phyloP scores from a whole-genome alignment of 768 basidiomycete species.

The Mrakia gelida region DNA sequence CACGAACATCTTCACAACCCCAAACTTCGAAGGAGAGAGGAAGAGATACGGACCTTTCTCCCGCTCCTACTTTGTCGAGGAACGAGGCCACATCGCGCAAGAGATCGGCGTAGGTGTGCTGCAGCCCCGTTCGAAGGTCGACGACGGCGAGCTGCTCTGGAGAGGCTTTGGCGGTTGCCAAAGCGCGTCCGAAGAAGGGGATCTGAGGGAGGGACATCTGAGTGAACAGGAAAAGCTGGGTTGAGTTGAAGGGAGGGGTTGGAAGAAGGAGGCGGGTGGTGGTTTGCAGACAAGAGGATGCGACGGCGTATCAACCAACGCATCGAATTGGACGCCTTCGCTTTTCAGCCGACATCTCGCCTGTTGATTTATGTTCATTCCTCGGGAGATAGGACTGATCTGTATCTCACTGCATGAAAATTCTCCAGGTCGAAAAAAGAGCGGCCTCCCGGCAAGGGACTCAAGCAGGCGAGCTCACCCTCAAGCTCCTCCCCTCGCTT shows the following conservation, averaged over 20 bases:
- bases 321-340: neutral
- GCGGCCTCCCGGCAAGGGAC: neutral
- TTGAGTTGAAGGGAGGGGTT: neutral
- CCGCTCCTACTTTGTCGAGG: neutral
- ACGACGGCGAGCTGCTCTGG: slow-evolving; percentile 21
- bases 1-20: neutral
- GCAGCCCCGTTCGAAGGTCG: slow-evolving; percentile 13
- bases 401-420: neutral
- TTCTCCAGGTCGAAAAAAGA: neutral
- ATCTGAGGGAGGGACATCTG: slow-evolving; percentile 18
- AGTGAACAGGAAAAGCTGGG: neutral
- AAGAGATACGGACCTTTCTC: neutral
- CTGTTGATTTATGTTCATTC: neutral
- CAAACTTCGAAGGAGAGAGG: neutral
- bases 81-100: slow-evolving; percentile 25
- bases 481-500: neutral
- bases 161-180: neutral
- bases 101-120: slow-evolving; percentile 22
- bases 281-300: neutral
- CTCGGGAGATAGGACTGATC: neutral
- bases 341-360: neutral
- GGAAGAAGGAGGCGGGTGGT: neutral
- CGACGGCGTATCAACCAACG: neutral
- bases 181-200: slow-evolving; percentile 28
- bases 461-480: neutral